Evolutionary conservation across 257 asterid genomes (phyloP), one percentile per base, ranked within the genome.

Genomic region (Plantago ovata): DNA sequence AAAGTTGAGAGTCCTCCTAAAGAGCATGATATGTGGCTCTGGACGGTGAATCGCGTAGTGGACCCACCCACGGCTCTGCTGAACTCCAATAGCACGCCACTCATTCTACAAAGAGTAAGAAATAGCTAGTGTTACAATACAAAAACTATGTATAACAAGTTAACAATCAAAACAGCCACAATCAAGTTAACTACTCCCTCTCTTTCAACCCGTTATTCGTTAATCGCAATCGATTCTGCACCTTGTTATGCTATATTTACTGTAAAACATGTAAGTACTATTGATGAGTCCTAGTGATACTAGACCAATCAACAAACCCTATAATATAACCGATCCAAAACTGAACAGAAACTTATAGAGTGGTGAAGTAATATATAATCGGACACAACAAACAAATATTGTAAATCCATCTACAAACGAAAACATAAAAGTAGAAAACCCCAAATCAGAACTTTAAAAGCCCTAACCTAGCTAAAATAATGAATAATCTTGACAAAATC

Each of bases 11-110:
- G 81, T 70, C 79, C 84, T 71, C 74, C 84, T 74, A 65, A 78
- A 78, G 57, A 88, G 90, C 82, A 77, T 77, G 13, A 73, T 72
- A 77, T 88, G 96, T 38, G 96, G 96, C 84, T 88, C 96, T 9
- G 96, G 96, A n/a, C 95, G 86, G 60, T 88, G 95, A 50, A 88
- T 79, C 3, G 96, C 96, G 16, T 88, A 88, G 73, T 88, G 96
- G 23, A 88, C 95, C 96, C 95, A 83, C 18, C 96, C 96, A 33
- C 93, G 77, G 67, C 96, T 88, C 69, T 84, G 96, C 77, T 88
- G 95, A 39, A 85, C 96, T 41, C 96, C 94, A 55, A 88, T 77
- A 1, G 89, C 95, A 20, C 96, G 77, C 96, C 95, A 85, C 62
- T 88, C 96, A 38, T 70, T 88, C 96, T 88, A 59, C 7, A 23